Conservation (phyloP, 371 early-diverging fungal species). For the Lichtheimia ornata region DNA sequence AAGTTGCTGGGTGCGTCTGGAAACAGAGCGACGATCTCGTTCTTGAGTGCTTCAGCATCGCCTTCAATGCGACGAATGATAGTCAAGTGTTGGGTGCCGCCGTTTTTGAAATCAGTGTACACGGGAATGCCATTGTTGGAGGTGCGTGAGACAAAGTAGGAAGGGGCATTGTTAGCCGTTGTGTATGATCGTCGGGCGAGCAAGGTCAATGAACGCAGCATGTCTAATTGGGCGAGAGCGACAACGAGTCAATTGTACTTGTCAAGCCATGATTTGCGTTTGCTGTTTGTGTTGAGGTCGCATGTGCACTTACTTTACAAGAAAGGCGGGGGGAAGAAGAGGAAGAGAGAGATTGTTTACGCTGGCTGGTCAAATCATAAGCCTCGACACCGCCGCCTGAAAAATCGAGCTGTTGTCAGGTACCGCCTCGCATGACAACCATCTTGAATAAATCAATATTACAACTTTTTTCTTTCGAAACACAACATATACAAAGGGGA, state of each 20-base stretch:
- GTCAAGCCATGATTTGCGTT: too few relatives aligned
- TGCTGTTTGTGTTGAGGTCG: background rate
- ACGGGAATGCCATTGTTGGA: slow-evolving; percentile 66
- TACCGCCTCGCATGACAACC: too few relatives aligned
- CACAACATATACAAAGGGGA: slow-evolving; percentile 8
- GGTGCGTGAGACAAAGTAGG: slow-evolving; percentile 65
- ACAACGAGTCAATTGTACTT: too few relatives aligned
- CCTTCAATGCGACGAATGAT: slow-evolving; percentile 78
- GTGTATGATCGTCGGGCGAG: slow-evolving; percentile 10
- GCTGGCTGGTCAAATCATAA: too few relatives aligned
- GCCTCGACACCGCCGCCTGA: too few relatives aligned
- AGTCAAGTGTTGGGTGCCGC: slow-evolving; percentile 65
- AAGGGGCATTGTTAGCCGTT: slow-evolving; percentile 7
- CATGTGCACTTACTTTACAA: too few relatives aligned
- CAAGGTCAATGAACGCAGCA: slow-evolving; percentile 10
- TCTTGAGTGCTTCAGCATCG: slow-evolving; percentile 52
- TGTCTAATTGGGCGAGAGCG: background rate
- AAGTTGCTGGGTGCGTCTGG: slow-evolving; percentile 36
- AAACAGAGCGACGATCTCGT: slow-evolving; percentile 43
- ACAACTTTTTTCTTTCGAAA: too few relatives aligned
- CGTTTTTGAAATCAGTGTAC: slow-evolving; percentile 75
- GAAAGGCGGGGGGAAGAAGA: too few relatives aligned
- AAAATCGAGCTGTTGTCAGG: too few relatives aligned
- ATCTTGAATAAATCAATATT: too few relatives aligned
- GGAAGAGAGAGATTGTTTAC: too few relatives aligned